Conservation (phyloP, 257 asterid species). For the Nicotiana otophora region DNA sequence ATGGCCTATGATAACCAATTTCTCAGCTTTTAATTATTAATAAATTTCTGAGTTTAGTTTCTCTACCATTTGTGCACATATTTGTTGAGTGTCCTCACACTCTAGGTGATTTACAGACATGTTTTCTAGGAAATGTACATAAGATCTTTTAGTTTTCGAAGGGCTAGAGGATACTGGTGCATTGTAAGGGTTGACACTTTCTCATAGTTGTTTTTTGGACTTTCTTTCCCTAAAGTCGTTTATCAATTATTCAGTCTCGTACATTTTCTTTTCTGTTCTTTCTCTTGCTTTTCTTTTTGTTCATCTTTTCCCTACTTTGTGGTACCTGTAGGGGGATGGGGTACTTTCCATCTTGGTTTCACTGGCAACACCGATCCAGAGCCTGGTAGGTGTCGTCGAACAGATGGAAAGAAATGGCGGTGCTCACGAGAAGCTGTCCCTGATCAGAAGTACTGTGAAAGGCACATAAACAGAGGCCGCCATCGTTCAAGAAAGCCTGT, state of each 20-base stretch:
- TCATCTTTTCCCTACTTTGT: background rate
- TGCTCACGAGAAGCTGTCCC: conserved; percentile 98
- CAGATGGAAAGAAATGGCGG: conserved; percentile 99
- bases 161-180: background rate
- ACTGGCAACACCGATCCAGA: conserved; percentile 84
- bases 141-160: background rate
- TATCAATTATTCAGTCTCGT: background rate
- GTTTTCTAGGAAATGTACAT: background rate
- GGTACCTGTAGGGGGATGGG: conserved; percentile 69
- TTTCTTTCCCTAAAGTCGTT: background rate
- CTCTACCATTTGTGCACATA: background rate
- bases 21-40: too few species aligned
- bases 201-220: background rate
- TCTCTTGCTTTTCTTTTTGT: background rate
- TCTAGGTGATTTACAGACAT: background rate
- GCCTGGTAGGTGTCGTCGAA: conserved; percentile 97
- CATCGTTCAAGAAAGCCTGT: conserved; percentile 99
- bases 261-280: background rate
- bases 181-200: background rate
- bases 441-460: conserved; percentile 95
- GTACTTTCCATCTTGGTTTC: conserved; percentile 76
- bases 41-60: background rate
- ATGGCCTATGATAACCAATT: background rate
- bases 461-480: conserved; percentile 98
- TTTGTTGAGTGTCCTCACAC: background rate